Evolutionary conservation across 2,329 filamentous ascomycete species (phyloP).

Genomic region (Fusarium mexicanum): DNA sequence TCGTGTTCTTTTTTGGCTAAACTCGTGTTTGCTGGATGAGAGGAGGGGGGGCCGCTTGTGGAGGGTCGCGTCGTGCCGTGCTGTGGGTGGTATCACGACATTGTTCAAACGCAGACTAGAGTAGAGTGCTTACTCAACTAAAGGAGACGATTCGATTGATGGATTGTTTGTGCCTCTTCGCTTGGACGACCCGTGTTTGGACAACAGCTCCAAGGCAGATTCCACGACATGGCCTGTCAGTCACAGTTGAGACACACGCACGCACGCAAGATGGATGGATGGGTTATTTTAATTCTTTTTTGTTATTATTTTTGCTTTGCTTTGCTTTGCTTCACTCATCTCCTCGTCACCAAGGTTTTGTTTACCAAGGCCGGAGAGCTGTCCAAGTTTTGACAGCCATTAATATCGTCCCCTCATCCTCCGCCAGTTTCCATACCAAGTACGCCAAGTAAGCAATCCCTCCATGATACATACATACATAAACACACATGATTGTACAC

Average conservation of each 20-base stretch:
- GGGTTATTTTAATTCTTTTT: conserved; percentile 22
- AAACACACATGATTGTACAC: conserved; percentile 39
- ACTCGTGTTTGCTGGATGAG: background rate
- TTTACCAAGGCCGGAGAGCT: conserved; percentile 36
- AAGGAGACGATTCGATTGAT: background rate
- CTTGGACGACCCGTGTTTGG: conserved; percentile 27
- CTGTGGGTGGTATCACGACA: conserved; percentile 16
- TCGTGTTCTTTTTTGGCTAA: background rate
- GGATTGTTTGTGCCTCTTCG: conserved; percentile 8
- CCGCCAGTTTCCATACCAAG: conserved; percentile 11
- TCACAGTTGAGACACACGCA: background rate
- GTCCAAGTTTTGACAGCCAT: conserved; percentile 33
- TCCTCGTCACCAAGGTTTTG: conserved; percentile 32
- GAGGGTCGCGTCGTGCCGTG: conserved; percentile 27
- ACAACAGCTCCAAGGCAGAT: background rate
- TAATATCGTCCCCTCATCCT: conserved; percentile 28
- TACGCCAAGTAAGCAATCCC: conserved; percentile 1
- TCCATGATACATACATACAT: background rate
- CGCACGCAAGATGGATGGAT: background rate
- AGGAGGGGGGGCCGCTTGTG: background rate
- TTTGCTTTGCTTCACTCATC: background rate
- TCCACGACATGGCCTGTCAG: conserved; percentile 20
- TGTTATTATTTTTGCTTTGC: conserved; percentile 6
- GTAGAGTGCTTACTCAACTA: background rate
- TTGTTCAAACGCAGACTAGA: background rate